These are phyloP conservation scores for Emericellopsis atlantica DNA, from an alignment of 2,329 filamentous ascomycete species.

Conservation along the genomic window DNA sequence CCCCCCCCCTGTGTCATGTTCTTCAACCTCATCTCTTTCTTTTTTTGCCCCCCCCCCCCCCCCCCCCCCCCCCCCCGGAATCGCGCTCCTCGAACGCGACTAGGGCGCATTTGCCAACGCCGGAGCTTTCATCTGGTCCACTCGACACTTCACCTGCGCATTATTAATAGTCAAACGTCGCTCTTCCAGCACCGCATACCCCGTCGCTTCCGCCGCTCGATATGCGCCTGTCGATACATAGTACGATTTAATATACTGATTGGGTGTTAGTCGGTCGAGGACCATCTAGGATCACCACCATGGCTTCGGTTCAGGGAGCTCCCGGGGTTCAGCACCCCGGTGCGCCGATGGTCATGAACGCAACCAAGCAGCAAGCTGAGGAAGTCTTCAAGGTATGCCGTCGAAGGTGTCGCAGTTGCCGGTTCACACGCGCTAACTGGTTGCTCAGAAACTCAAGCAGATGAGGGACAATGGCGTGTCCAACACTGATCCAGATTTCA, in stretches of 20 bases:
- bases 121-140: neutral
- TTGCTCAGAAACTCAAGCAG: slow-evolving; percentile 64
- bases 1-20: too few species aligned
- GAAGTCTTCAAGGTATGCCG: slow-evolving; percentile 54
- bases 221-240: slow-evolving; percentile 22
- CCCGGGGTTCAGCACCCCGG: slow-evolving; percentile 56
- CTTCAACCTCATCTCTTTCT: too few species aligned
- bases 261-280: slow-evolving; percentile 11
- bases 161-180: neutral
- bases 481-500: slow-evolving; percentile 72
- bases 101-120: neutral
- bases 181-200: slow-evolving; percentile 1
- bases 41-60: too few species aligned
- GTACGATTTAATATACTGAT: slow-evolving; percentile 7
- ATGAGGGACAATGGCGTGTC: slow-evolving; percentile 81
- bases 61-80: neutral
- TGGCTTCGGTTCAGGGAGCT: slow-evolving; percentile 71
- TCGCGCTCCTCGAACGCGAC: slow-evolving; percentile 1
- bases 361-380: slow-evolving; percentile 68
- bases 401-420: too few species aligned
- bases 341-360: slow-evolving; percentile 48
- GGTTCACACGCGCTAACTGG: neutral
- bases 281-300: slow-evolving; percentile 24
- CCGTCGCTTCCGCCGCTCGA: slow-evolving; percentile 14
- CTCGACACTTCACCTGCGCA: too few species aligned